A percentile compares a stretch with the other conserved stretches of the same genome.
phyloP scores from a whole-genome alignment of 2,329 filamentous ascomycete genomes.

The Stromatinia cepivora region DNA sequence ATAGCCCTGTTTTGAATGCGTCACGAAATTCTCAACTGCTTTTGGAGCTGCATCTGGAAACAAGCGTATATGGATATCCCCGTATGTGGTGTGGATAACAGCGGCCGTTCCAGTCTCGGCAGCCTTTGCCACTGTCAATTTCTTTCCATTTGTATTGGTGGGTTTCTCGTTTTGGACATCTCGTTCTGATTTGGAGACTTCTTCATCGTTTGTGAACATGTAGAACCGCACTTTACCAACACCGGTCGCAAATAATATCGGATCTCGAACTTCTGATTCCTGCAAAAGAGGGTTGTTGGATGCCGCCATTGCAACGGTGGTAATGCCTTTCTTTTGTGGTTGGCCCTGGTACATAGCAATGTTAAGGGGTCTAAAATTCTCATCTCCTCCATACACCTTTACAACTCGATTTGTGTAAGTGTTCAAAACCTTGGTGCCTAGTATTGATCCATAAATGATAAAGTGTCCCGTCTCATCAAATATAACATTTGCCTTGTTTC shows the following conservation, averaged over 20 bases:
- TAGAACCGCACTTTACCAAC: constrained; percentile 91
- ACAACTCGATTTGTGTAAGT: constrained; percentile 91
- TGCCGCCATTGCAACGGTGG: constrained; percentile 96
- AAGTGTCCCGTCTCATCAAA: constrained; percentile 98
- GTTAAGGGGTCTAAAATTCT: constrained; percentile 80
- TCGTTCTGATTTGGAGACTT: constrained; percentile 77
- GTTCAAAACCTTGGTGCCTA: constrained; percentile 94
- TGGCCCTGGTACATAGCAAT: constrained; percentile 90
- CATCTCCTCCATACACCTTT: constrained; percentile 86
- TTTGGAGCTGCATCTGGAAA: constrained; percentile 93
- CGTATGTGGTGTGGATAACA: constrained; percentile 86
- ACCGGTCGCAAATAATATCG: constrained; percentile 81
- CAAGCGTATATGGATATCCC: constrained; percentile 89
- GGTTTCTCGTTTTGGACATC: constrained; percentile 97
- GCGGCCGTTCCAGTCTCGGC: constrained; percentile 76
- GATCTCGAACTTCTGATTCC: constrained; percentile 87
- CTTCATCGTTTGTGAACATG: constrained; percentile 92
- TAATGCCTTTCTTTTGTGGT: constrained; percentile 88
- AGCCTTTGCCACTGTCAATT: constrained; percentile 58
- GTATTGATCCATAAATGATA: constrained; percentile 87
- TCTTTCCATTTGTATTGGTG: constrained; percentile 58
- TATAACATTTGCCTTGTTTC: constrained; percentile 76
- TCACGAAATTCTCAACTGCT: constrained; percentile 96
- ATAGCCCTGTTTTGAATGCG: constrained; percentile 84
- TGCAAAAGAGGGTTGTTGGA: constrained; percentile 90